phyloP scores from a whole-genome alignment of 225 moss, liverwort and hornwort genomes.

The Pleurozium schreberi region DNA sequence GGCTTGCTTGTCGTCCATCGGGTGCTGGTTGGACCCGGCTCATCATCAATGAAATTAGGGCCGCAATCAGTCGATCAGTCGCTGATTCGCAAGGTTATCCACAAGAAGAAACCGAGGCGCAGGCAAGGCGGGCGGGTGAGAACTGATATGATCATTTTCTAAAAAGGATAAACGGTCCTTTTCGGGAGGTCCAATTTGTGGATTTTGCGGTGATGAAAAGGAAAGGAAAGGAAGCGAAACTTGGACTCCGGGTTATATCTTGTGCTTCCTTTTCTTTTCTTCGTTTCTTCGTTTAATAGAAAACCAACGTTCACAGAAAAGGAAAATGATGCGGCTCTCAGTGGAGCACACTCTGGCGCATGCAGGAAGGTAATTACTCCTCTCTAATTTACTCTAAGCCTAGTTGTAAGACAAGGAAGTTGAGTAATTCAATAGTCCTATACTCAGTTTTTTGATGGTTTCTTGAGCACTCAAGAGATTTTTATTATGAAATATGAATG shows the following conservation, averaged over 20 bases:
- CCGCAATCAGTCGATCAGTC: not conserved
- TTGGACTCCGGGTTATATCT: no score
- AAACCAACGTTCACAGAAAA: not conserved
- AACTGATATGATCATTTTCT: not conserved
- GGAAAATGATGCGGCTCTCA: not conserved
- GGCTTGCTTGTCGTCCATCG: not conserved
- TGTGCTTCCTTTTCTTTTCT: not conserved
- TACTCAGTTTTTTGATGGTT: not conserved
- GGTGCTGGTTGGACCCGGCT: not conserved
- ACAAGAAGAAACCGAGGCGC: not conserved
- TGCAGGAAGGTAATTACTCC: not conserved
- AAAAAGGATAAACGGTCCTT: not conserved
- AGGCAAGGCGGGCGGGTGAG: not conserved
- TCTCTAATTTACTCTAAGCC: no score
- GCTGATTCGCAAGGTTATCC: not conserved
- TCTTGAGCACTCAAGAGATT: not conserved
- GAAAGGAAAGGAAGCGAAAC: not conserved
- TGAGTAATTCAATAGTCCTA: not conserved
- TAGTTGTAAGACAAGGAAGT: not conserved
- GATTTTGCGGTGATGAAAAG: not conserved
- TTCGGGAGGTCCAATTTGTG: not conserved
- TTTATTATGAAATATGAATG: fast-evolving
- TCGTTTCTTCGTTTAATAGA: not conserved
- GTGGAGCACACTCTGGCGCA: no score
- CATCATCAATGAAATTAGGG: not conserved